These are phyloP conservation scores for Hymenoscyphus fraxineus DNA, from an alignment of 2,329 filamentous ascomycete species.

Conservation along the genomic window DNA sequence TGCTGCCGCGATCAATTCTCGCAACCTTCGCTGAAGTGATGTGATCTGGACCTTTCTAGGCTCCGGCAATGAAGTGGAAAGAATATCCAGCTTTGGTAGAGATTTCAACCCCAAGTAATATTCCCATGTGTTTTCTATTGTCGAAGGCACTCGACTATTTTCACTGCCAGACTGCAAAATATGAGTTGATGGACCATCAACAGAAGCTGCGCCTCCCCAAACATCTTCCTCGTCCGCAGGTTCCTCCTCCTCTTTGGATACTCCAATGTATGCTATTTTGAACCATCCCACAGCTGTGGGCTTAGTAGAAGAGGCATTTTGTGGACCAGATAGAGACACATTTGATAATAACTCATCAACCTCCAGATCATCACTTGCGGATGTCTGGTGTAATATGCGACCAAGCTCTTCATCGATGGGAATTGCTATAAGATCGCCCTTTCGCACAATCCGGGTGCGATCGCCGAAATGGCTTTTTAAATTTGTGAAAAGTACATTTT, in stretches of 20 bases:
- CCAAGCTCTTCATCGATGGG: conserved; percentile 84
- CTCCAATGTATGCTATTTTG: conserved; percentile 71
- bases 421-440: conserved; percentile 83
- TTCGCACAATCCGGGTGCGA: conserved; percentile 76
- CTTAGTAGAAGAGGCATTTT: conserved; percentile 35
- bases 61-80: conserved; percentile 42
- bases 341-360: conserved; percentile 63
- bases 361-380: conserved; percentile 53
- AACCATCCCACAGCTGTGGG: conserved; percentile 77
- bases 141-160: conserved; percentile 73
- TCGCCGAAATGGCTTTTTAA: conserved; percentile 86
- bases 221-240: conserved; percentile 61
- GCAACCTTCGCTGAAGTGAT: conserved; percentile 65
- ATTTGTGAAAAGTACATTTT: conserved; percentile 80
- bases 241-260: conserved; percentile 49
- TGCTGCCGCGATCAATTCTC: conserved; percentile 82
- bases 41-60: conserved; percentile 50
- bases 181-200: conserved; percentile 81
- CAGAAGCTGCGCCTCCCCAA: conserved; percentile 83
- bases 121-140: conserved; percentile 75
- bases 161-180: conserved; percentile 91
- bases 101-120: conserved; percentile 81
- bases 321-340: conserved; percentile 48
- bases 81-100: conserved; percentile 49
- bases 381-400: conserved; percentile 71